These are phyloP conservation scores for Trifolium subterraneum DNA, from an alignment of 306 rosid species.

Conservation along the genomic window DNA sequence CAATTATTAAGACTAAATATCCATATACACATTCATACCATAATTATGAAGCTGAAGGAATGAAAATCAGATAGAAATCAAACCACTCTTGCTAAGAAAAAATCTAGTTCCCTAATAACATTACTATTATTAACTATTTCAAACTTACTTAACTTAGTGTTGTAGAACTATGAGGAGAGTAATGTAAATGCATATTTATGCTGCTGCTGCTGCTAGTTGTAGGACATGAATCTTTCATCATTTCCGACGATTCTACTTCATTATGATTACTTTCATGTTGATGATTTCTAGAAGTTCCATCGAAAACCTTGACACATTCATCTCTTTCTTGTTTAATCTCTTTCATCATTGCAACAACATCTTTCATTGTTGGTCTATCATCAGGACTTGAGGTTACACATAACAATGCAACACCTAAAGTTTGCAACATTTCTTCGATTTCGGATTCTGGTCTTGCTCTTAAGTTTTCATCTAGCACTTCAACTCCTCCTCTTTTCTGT, in stretches of 20 bases:
- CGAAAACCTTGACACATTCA: constrained; percentile 58
- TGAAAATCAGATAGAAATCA: constrained; percentile 19
- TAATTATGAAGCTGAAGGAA: constrained; percentile 37
- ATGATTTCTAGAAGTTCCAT: constrained; percentile 49
- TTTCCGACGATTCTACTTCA: constrained; percentile 43
- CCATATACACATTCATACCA: constrained; percentile 49
- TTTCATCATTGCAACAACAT: constrained; percentile 79
- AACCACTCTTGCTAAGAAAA: constrained; percentile 42
- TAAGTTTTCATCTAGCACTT: constrained; percentile 64
- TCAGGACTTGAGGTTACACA: constrained; percentile 74
- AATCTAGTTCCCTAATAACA: constrained; percentile 26
- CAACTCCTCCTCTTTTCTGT: constrained; percentile 55
- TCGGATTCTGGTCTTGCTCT: constrained; percentile 63
- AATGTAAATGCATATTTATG: constrained; percentile 50
- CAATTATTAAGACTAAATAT: constrained; percentile 36
- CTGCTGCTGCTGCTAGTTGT: constrained; percentile 46
- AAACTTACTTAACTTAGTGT: constrained; percentile 38
- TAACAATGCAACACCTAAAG: constrained; percentile 82
- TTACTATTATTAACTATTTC: constrained; percentile 22
- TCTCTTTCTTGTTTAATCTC: constrained; percentile 69
- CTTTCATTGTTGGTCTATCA: constrained; percentile 88
- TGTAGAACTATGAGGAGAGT: constrained; percentile 49
- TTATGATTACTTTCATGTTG: constrained; percentile 42
- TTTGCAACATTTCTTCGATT: constrained; percentile 74
- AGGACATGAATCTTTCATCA: constrained; percentile 34